Base-by-base conservation (phyloP, 2,329 filamentous ascomycete genomes). In the Hymenotorrendiella dingleyae region DNA sequence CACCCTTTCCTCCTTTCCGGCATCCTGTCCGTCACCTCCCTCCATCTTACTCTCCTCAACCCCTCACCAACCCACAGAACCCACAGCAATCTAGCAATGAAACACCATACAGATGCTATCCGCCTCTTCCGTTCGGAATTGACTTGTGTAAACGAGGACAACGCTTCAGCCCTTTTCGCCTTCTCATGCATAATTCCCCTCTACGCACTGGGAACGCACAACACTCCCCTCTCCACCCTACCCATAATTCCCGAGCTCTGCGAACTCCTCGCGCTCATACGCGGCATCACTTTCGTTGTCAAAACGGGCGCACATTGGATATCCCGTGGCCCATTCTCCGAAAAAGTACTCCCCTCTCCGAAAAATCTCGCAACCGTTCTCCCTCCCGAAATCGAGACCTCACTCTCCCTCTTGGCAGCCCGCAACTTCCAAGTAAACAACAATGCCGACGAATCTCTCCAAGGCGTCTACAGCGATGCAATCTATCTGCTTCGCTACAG, bases 1-100 rank as follows among this genome's bases (percentile, higher is more conserved):
- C 33, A 47, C 10, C 38, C 40, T 8, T 52, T 39, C 14, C 41
- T 52, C 7, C 28, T 49, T 7, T 47, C 39, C 1, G 26, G 43
- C 16, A 10, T 52, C 12, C 32, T 52, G 12, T 45, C 46, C 4
- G 14, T 49, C 21, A 38, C 49, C 5, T 42, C 46, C 10, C 42
- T 52, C 8, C 49, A 49, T 28, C 21, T 52, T 2, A 34, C 38
- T n/a, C 21, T 40, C 22, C 10, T 40, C 3, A 4, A 35, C 12
- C 49, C 43, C 5, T 44, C 42, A 9, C 14, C 30, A 2, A 7
- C 5, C 5, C 36, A 52, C 20, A 42, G 23, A 2, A 7, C 5
- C 5, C 36, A 52, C 20, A 42, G 23, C 9, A 39, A 43, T 12
- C 28, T 32, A 21, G 47, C 49, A 9, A 19, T 52, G 6, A 27